Conservation (phyloP, 164 flowering plant species). For the Aristolochia contorta region DNA sequence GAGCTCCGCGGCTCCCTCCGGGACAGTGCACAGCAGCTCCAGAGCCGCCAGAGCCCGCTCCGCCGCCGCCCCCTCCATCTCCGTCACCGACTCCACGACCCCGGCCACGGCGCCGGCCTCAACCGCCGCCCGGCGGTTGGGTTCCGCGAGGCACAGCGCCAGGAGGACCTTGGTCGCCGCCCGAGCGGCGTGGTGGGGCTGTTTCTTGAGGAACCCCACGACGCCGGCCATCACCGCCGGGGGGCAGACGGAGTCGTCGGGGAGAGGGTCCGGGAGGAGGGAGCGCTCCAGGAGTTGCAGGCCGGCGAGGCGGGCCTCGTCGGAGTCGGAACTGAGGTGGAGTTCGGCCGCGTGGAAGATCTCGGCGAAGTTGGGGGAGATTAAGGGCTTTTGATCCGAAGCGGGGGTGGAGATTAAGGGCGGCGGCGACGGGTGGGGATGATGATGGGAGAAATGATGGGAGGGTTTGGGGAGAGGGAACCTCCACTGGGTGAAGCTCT, state of each 20-base stretch:
- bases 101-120: slow-evolving; percentile 39
- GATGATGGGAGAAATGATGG: slow-evolving; percentile 7
- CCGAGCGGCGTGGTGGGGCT: slow-evolving; percentile 20
- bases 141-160: slow-evolving; percentile 64
- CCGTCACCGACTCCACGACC: slow-evolving; percentile 52
- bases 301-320: slow-evolving; percentile 28
- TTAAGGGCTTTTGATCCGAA: no score
- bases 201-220: slow-evolving; percentile 26
- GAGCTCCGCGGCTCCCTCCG: slow-evolving; percentile 69
- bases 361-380: slow-evolving; percentile 26
- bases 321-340: slow-evolving; percentile 36
- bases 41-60: slow-evolving; percentile 80
- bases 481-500: no score
- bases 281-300: slow-evolving; percentile 52
- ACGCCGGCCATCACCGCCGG: slow-evolving; percentile 44
- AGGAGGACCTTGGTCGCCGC: slow-evolving; percentile 59
- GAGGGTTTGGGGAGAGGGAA: slow-evolving; percentile 19
- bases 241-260: slow-evolving; percentile 35
- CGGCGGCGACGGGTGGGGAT: slow-evolving; percentile 5
- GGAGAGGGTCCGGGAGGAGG: slow-evolving; percentile 52
- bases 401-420: no score
- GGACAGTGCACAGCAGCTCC: slow-evolving; percentile 72
- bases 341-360: slow-evolving; percentile 60
- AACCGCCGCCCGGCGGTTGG: slow-evolving; percentile 69
- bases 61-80: slow-evolving; percentile 51